These are phyloP conservation scores for Pleurozium schreberi DNA, from an alignment of 225 moss, liverwort and hornwort species.

Conservation along the genomic window DNA sequence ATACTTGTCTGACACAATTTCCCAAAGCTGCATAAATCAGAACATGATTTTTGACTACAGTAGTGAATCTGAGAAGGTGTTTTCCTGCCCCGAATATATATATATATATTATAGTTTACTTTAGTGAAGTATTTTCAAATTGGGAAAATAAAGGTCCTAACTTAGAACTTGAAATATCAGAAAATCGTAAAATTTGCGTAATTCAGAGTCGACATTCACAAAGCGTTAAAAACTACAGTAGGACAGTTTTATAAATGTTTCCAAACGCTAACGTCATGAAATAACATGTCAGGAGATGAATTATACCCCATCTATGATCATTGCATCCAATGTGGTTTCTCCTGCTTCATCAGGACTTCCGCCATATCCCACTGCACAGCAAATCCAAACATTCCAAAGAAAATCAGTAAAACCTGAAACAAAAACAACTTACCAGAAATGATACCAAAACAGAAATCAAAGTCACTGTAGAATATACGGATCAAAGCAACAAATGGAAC, in stretches of 20 bases:
- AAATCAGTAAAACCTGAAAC: neutral
- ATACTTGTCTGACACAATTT: slow-evolving; percentile 57
- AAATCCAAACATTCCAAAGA: neutral
- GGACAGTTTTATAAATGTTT: no score
- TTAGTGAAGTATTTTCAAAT: neutral
- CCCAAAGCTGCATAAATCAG: neutral
- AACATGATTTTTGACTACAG: neutral
- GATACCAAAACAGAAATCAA: neutral
- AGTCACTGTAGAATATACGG: neutral
- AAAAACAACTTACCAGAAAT: neutral
- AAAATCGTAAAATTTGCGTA: neutral
- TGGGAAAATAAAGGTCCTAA: neutral
- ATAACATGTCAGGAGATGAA: neutral
- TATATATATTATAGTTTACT: neutral
- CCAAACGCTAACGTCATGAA: neutral
- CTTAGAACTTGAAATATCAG: neutral
- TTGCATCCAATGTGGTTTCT: slow-evolving; percentile 92
- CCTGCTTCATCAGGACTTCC: slow-evolving; percentile 96
- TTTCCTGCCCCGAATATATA: neutral
- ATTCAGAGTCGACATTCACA: neutral
- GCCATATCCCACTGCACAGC: slow-evolving; percentile 76
- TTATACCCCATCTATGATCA: slow-evolving; percentile 97
- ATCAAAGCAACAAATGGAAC: neutral
- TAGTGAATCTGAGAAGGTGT: neutral
- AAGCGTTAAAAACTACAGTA: neutral